Evolutionary conservation across 2,329 filamentous ascomycete genomes (phyloP).

Genomic region (Allantophomopsis lycopodina): DNA sequence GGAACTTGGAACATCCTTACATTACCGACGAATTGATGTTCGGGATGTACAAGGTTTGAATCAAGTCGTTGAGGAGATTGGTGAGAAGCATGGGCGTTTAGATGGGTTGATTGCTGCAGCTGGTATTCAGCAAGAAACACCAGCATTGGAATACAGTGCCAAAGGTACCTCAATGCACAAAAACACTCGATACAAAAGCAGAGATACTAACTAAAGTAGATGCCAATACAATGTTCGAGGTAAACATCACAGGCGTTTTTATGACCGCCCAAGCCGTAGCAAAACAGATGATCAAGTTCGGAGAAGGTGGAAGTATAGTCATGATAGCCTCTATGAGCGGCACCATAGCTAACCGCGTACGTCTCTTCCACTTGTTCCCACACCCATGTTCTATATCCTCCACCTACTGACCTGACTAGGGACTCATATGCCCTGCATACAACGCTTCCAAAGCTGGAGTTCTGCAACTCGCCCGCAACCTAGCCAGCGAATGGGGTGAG

Average conservation of each 20-base stretch:
- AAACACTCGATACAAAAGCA: too few relatives aligned
- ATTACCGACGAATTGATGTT: conserved; percentile 57
- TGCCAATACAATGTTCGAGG: conserved; percentile 42
- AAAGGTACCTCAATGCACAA: conserved; percentile 6
- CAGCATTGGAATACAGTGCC: conserved; percentile 52
- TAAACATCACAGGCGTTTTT: conserved; percentile 57
- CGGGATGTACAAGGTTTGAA: conserved; percentile 45
- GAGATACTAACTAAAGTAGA: conserved; percentile 7
- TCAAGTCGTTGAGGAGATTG: conserved; percentile 42
- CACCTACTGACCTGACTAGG: conserved; percentile 23
- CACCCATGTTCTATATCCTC: too few relatives aligned
- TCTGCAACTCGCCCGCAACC: conserved; percentile 40
- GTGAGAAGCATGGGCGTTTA: conserved; percentile 42
- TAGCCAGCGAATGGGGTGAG: conserved; percentile 45
- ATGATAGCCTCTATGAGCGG: conserved; percentile 34
- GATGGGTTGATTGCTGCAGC: conserved; percentile 60
- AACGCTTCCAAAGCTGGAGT: conserved; percentile 48
- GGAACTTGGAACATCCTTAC: conserved; percentile 47
- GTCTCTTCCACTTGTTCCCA: conserved; percentile 4
- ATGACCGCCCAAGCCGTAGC: conserved; percentile 59
- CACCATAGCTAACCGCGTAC: conserved; percentile 34
- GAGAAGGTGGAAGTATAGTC: conserved; percentile 30
- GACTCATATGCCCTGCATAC: conserved; percentile 48
- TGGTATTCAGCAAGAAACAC: conserved; percentile 53
- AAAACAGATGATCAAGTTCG: conserved; percentile 32